Conservation (phyloP, 768 basidiomycete genomes). For the Leccinum aurantiacum region DNA sequence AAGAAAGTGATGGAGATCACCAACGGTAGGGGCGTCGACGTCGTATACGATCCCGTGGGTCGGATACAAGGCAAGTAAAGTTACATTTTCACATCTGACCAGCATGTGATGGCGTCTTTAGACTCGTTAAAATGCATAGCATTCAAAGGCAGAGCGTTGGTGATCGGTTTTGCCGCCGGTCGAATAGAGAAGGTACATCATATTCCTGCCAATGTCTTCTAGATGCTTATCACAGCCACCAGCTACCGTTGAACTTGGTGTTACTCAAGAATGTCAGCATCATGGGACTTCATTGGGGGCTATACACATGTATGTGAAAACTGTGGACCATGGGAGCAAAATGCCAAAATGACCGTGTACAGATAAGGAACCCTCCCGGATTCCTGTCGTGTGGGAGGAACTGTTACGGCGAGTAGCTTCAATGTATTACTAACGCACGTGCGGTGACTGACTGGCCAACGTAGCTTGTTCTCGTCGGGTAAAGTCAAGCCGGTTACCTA, state of each 20-base stretch:
- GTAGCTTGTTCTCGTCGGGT: slow-evolving; percentile 66
- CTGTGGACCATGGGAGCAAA: background rate
- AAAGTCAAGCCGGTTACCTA: slow-evolving; percentile 71
- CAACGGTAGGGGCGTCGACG: slow-evolving; percentile 78
- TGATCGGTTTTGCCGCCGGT: slow-evolving; percentile 68
- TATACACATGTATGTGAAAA: slow-evolving; percentile 58
- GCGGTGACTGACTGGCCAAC: slow-evolving; percentile 5
- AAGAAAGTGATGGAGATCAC: slow-evolving; percentile 86
- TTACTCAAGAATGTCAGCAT: slow-evolving; percentile 85
- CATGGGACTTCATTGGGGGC: slow-evolving; percentile 87
- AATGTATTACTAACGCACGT: background rate
- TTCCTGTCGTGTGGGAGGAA: slow-evolving; percentile 70
- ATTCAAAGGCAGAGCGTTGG: slow-evolving; percentile 89
- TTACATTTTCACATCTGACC: background rate
- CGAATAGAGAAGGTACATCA: slow-evolving; percentile 20
- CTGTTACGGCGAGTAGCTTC: slow-evolving; percentile 54
- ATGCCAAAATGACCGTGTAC: slow-evolving; percentile 1
- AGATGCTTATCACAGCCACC: slow-evolving; percentile 3
- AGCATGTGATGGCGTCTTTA: slow-evolving; percentile 26
- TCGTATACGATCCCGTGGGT: slow-evolving; percentile 87
- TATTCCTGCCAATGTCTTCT: background rate
- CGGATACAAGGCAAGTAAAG: slow-evolving; percentile 56
- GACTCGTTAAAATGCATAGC: slow-evolving; percentile 90
- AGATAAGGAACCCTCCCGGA: slow-evolving; percentile 66
- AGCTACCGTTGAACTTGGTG: slow-evolving; percentile 84